Conservation (phyloP, 441 rosid genomes). For the Euphorbia schlechtendalii region DNA sequence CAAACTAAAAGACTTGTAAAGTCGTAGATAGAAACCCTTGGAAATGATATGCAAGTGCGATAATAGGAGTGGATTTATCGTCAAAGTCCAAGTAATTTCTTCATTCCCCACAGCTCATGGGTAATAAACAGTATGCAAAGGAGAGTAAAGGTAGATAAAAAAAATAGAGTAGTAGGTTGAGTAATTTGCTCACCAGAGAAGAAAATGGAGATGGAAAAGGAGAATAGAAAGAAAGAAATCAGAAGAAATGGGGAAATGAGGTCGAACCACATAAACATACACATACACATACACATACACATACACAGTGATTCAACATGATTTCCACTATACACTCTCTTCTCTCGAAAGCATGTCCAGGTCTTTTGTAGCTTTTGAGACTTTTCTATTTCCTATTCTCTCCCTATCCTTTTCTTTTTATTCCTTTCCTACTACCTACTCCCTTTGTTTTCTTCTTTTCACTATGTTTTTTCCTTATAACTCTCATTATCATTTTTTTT, state of each 20-base stretch:
- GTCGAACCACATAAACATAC: no score
- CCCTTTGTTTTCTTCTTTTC: background rate
- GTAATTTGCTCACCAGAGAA: slow-evolving; percentile 29
- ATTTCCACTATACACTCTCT: slow-evolving; percentile 30
- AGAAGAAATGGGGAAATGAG: background rate
- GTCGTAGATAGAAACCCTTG: slow-evolving; percentile 6
- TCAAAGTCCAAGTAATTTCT: slow-evolving; percentile 12
- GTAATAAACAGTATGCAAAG: slow-evolving; percentile 11
- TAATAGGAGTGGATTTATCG: slow-evolving; percentile 7
- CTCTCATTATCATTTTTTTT: background rate
- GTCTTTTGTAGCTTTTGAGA: slow-evolving; percentile 26
- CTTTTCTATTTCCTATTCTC: slow-evolving; percentile 20
- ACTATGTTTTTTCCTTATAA: background rate
- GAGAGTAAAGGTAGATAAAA: no score
- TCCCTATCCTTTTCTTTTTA: slow-evolving; percentile 15
- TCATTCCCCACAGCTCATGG: slow-evolving; percentile 13
- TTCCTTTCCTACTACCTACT: background rate
- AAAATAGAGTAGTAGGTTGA: no score
- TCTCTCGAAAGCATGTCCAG: slow-evolving; percentile 33
- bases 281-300: no score
- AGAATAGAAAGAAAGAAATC: background rate
- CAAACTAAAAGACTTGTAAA: slow-evolving; percentile 13
- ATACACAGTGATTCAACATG: slow-evolving; percentile 49
- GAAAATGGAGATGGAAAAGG: slow-evolving; percentile 10
- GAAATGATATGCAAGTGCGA: background rate